Conservation (phyloP, 148 eudicot species). For the Fallopia convolvulus region DNA sequence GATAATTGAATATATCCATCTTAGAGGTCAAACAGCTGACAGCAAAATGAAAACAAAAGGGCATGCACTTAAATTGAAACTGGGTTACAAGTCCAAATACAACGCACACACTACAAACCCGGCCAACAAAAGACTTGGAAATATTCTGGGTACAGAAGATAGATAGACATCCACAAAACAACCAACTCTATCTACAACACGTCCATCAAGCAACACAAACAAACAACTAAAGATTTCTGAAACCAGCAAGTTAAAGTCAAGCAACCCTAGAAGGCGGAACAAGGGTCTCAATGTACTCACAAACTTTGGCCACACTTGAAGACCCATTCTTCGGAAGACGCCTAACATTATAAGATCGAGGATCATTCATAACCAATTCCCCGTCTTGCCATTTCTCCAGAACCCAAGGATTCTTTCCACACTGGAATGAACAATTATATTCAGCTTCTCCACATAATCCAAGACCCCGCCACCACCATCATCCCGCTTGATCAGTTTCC, state of each 20-base stretch:
- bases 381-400: constrained; percentile 13
- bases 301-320: constrained; percentile 14
- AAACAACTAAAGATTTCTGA: no score
- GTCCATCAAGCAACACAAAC: no score
- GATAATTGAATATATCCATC: no score
- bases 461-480: background rate
- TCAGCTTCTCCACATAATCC: constrained; percentile 12
- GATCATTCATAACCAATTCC: constrained; percentile 12
- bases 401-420: constrained; percentile 11
- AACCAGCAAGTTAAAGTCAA: background rate
- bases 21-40: no score
- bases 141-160: no score
- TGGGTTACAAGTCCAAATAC: no score
- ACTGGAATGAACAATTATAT: background rate
- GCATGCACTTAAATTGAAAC: no score
- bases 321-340: constrained; percentile 9
- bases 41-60: no score
- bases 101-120: no score
- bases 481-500: constrained; percentile 19
- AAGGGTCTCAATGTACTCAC: constrained; percentile 15
- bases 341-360: background rate
- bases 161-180: no score
- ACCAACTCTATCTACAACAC: no score
- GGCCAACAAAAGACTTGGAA: no score
- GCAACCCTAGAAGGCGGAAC: constrained; percentile 1